A percentile compares a stretch with the other conserved stretches of the same genome.
Evolutionary conservation across 2,329 filamentous ascomycete genomes (phyloP).

Genomic region (Cephalotrichum gorgonifer): DNA sequence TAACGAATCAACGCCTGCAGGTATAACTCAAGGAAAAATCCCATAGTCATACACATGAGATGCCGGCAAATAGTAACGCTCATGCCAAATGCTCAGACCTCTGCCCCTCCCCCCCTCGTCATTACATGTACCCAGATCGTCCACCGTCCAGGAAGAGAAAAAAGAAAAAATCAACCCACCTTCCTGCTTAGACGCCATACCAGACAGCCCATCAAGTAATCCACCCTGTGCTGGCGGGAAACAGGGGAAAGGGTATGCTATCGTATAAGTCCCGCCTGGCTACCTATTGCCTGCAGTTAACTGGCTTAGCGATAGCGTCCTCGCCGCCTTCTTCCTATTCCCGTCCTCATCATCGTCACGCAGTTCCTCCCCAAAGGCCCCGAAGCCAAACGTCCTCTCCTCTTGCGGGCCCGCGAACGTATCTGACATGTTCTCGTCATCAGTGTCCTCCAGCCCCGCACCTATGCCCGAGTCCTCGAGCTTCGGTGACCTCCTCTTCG

Average conservation of each 20-base stretch:
- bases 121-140: not conserved
- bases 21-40: not conserved
- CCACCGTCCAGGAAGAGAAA: not conserved
- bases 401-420: conserved; percentile 42
- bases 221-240: too few relatives aligned
- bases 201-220: too few relatives aligned
- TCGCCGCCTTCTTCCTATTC: conserved; percentile 42
- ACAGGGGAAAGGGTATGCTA: not conserved
- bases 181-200: too few relatives aligned
- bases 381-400: conserved; percentile 25
- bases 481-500: conserved; percentile 3
- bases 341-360: conserved; percentile 24
- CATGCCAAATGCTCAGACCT: not conserved
- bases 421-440: conserved; percentile 34
- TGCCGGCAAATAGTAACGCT: not conserved
- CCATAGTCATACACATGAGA: not conserved
- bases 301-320: conserved; percentile 54
- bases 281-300: conserved; percentile 34
- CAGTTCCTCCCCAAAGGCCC: conserved; percentile 32
- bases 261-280: not conserved
- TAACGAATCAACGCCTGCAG: not conserved
- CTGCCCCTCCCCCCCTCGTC: not conserved
- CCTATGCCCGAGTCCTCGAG: conserved; percentile 24
- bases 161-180: not conserved
- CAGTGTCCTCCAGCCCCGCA: conserved; percentile 18